phyloP scores from a whole-genome alignment of 1,284 basidiomycete species.

The Leccinum colubrinum region DNA sequence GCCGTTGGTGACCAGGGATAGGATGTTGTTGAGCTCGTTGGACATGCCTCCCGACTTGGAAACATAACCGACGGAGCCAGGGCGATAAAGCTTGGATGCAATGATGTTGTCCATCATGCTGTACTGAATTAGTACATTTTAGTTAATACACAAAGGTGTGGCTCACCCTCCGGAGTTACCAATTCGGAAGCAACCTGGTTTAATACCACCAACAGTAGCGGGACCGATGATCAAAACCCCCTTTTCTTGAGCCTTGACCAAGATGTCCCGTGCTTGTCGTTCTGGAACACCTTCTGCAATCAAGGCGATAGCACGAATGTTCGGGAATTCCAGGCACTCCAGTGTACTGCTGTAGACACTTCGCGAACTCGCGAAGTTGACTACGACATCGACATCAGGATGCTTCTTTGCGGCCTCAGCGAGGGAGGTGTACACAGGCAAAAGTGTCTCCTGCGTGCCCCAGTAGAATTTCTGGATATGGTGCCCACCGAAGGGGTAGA shows the following conservation, averaged over 20 bases:
- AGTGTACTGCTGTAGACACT: constrained; percentile 95
- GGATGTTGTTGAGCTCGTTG: constrained; percentile 99
- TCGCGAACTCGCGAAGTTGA: constrained; percentile 96
- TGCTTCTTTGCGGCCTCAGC: constrained; percentile 94
- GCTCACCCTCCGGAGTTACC: constrained; percentile 94
- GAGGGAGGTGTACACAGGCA: constrained; percentile 95
- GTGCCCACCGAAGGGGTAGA: constrained; percentile 99
- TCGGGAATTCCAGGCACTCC: constrained; percentile 78
- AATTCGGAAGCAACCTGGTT: constrained; percentile 99
- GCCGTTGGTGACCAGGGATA: constrained; percentile 96
- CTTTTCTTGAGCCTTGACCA: constrained; percentile 86
- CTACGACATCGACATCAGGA: constrained; percentile 94
- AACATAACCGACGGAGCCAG: constrained; percentile 97
- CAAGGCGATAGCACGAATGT: constrained; percentile 80
- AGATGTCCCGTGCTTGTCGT: constrained; percentile 94
- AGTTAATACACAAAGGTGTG: not conserved
- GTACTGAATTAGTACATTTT: constrained; percentile 10
- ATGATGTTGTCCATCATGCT: constrained; percentile 99
- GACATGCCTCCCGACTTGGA: constrained; percentile 99
- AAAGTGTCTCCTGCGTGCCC: constrained; percentile 98
- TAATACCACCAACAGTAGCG: constrained; percentile 99
- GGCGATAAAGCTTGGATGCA: constrained; percentile 96
- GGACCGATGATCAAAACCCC: constrained; percentile 96
- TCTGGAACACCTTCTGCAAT: constrained; percentile 99
- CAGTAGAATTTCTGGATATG: constrained; percentile 99